Evolutionary conservation across 768 basidiomycete genomes (phyloP).

Genomic region (Naganishia onofrii): DNA sequence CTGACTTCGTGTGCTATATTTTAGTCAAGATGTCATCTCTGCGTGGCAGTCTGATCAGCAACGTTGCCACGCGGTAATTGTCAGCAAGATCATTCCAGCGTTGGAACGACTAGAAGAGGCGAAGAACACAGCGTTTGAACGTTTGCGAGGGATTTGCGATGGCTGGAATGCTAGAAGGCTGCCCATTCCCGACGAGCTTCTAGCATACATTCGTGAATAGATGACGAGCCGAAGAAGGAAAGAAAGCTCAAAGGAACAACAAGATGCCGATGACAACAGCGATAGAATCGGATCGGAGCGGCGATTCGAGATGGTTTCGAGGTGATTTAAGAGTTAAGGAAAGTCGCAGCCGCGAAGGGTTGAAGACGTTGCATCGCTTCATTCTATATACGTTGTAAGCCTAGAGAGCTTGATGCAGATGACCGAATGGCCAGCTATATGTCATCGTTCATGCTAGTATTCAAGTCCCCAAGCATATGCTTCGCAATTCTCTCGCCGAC

Average conservation of each 20-base stretch:
- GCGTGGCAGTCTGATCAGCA: constrained; percentile 1
- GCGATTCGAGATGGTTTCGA: not conserved
- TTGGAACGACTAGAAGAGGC: not conserved
- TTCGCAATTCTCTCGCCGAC: constrained; percentile 29
- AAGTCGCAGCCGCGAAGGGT: not conserved
- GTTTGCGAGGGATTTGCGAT: not conserved
- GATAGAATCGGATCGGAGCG: no score
- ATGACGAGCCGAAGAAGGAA: not conserved
- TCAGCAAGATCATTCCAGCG: constrained; percentile 3
- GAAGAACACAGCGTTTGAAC: not conserved
- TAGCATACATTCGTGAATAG: not conserved
- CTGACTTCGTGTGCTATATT: not conserved
- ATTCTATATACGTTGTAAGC: not conserved
- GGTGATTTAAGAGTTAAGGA: not conserved
- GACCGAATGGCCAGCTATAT: not conserved
- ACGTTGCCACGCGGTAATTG: not conserved
- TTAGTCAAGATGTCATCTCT: not conserved
- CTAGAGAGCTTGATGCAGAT: no score
- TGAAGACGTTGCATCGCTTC: not conserved
- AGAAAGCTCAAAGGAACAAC: not conserved
- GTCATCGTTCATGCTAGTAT: constrained; percentile 21
- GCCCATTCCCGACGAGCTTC: constrained; percentile 5
- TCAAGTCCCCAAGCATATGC: constrained; percentile 31
- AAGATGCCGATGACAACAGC: not conserved
- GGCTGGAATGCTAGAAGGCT: constrained; percentile 4